These are phyloP conservation scores for Ophiostoma pallidulum DNA, from an alignment of 2,329 filamentous ascomycete species.

Conservation along the genomic window DNA sequence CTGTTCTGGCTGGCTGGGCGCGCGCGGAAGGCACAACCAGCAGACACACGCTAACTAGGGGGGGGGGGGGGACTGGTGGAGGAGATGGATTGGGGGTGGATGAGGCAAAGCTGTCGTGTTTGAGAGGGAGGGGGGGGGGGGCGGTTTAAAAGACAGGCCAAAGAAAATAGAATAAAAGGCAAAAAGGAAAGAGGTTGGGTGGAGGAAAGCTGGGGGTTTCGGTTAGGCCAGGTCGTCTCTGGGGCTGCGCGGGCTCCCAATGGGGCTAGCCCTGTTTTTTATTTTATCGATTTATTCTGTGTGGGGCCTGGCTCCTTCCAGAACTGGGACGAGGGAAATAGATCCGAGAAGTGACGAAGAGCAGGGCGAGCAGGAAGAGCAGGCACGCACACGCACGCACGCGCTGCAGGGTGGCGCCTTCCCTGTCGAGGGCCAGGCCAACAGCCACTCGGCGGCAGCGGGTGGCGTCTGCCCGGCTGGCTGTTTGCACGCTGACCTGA, in stretches of 20 bases:
- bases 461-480: too few species aligned
- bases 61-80: conserved; percentile 7
- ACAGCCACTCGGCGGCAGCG: too few species aligned
- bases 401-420: too few species aligned
- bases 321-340: conserved; percentile 1
- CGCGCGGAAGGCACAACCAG: conserved; percentile 8
- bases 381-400: not conserved
- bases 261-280: not conserved
- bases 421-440: too few species aligned
- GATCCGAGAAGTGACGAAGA: conserved; percentile 5
- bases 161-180: not conserved
- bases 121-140: conserved; percentile 8
- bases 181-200: conserved; percentile 11
- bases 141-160: not conserved
- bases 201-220: conserved; percentile 7
- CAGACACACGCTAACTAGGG: conserved; percentile 7
- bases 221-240: conserved; percentile 8
- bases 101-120: conserved; percentile 14
- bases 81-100: conserved; percentile 5
- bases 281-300: conserved; percentile 10
- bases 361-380: not conserved
- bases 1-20: conserved; percentile 4
- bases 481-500: too few species aligned
- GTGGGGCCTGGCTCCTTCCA: not conserved
- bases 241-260: not conserved